Base-by-base conservation (phyloP, 2,329 filamentous ascomycete genomes). In the Beauveria medogensis region DNA sequence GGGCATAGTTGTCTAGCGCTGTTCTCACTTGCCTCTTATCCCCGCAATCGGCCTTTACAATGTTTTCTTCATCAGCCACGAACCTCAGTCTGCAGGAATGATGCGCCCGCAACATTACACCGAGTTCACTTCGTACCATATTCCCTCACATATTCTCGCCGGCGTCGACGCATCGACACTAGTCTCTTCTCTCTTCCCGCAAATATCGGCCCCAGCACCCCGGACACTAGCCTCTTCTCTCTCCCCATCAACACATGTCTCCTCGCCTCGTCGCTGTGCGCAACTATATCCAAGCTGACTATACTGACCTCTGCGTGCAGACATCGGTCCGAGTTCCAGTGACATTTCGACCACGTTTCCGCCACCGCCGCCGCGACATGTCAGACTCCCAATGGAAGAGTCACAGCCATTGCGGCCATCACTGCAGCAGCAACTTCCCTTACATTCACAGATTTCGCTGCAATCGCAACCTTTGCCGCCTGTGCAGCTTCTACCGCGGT, bases 1-100 rank as follows among this genome's bases (percentile, higher is more conserved):
- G n/a, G 30, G 16, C 30, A 30, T 14, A 16, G 22, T 24, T 47
- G 43, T 57, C 28, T 50, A 48, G 55, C 55, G 44, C 28, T 40
- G 44, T 57, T 57, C 14, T 48, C 55, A 40, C 44, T 57, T 57
- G 44, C 20, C 55, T 57, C 55, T 57, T 50, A 12, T 26, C 43
- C 18, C 55, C 30, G 43, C 44, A 26, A 22, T 30, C 53, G 14
- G 16, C 20, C n/a, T 52, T 30, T 5, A 48, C 16, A 16, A 2
- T 22, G 14, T 5, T 48, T 26, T 4, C 3, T 18, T 28, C 14
- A 3, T 16, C 6, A 28, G 44, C 44, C 44, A 22, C 9, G 30
- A 12, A 4, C 30, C 10, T 12, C 9, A 12, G 30, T 34, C 30
- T 34, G 30, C 30, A 34, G 9, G 9, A 34, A 34, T 34, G 30